A percentile compares a stretch with the other conserved stretches of the same genome.
These are phyloP conservation scores for Teratosphaeria pseudoeucalypti DNA, from an alignment of 2,329 filamentous ascomycete genomes.

Conservation along the genomic window DNA sequence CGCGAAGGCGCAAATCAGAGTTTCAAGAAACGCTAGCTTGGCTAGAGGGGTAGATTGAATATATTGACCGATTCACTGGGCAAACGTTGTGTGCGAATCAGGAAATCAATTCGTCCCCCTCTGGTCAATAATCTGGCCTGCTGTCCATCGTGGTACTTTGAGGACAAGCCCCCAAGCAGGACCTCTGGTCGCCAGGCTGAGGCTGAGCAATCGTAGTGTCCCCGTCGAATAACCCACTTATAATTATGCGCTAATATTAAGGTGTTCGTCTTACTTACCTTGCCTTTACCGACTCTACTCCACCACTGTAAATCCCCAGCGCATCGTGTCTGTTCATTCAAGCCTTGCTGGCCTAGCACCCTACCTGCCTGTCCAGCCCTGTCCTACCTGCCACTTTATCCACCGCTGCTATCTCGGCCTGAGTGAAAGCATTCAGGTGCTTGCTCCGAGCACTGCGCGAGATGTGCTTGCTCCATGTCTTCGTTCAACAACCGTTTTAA, in stretches of 20 bases:
- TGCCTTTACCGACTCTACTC: background rate
- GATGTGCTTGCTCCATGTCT: constrained; percentile 27
- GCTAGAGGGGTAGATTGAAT: background rate
- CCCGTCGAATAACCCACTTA: background rate
- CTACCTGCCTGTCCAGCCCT: background rate
- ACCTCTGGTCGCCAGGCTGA: background rate
- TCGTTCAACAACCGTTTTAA: constrained; percentile 72
- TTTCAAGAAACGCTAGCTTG: background rate
- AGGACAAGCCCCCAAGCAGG: background rate
- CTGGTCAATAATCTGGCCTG: background rate
- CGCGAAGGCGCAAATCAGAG: background rate
- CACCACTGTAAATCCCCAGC: background rate
- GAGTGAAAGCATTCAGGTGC: background rate
- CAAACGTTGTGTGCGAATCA: background rate
- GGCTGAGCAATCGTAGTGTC: background rate
- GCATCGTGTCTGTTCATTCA: background rate
- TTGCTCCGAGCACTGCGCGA: background rate
- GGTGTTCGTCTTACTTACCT: background rate
- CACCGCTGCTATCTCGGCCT: background rate
- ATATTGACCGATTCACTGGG: background rate
- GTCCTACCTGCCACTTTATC: background rate
- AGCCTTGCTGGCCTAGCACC: background rate
- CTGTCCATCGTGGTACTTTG: background rate
- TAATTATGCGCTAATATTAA: background rate
- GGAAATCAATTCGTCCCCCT: background rate